Evolutionary conservation across 352 stramenopile genomes (phyloP).

Genomic region (Pythium pyrilobum): DNA sequence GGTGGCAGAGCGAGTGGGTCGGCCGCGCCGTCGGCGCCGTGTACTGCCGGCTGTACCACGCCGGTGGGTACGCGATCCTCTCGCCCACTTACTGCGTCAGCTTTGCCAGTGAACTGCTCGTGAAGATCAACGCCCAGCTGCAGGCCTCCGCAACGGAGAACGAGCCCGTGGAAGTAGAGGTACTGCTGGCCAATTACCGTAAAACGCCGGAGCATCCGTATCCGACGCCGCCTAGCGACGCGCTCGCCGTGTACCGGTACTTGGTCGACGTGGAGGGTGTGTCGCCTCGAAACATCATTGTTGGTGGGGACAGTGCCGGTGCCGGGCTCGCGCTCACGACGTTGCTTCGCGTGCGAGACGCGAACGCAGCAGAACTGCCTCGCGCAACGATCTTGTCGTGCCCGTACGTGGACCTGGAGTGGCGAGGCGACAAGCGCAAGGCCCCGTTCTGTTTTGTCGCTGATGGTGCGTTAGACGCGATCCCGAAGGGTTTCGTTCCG

Average conservation of each 20-base stretch:
- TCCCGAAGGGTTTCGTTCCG: not conserved
- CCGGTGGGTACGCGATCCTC: conserved; percentile 5
- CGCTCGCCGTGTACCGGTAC: conserved; percentile 13
- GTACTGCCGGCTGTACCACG: conserved; percentile 17
- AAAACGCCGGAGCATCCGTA: conserved; percentile 13
- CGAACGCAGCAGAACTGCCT: not conserved
- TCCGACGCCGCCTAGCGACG: conserved; percentile 2
- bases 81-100: conserved; percentile 3
- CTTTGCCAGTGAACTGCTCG: conserved; percentile 24
- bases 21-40: conserved; percentile 7
- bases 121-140: not conserved
- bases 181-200: conserved; percentile 22
- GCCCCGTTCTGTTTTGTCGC: not conserved
- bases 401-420: conserved; percentile 35
- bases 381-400: conserved; percentile 9
- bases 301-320: conserved; percentile 20
- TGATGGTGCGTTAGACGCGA: not conserved
- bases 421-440: not conserved
- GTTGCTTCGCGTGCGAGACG: conserved; percentile 15
- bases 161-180: not conserved
- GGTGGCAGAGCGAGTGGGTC: conserved; percentile 2
- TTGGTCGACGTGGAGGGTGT: not conserved
- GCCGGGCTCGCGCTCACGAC: conserved; percentile 6
- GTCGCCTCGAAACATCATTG: not conserved
- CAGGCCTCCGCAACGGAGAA: not conserved